Conservation (phyloP, 306 rosid species). For the Trichosanthes truncata region DNA sequence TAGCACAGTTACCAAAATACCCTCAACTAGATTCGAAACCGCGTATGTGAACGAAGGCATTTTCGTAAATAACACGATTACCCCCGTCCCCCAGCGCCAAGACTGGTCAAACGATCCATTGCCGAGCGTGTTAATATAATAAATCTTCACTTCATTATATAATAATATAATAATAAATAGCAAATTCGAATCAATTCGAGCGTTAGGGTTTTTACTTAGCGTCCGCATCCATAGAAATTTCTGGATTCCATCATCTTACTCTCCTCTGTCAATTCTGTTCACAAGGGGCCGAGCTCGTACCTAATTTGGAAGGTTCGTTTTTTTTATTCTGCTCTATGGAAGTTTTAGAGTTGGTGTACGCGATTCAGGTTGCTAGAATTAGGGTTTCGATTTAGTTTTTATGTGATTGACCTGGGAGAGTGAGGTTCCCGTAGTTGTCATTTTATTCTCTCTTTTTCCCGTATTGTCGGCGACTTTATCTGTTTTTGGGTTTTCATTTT, state of each 20-base stretch:
- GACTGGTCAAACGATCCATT: neutral
- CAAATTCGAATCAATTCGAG: slow-evolving; percentile 9
- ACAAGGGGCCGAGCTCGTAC: neutral
- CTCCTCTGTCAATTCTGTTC: neutral
- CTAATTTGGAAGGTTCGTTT: neutral
- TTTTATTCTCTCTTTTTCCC: neutral
- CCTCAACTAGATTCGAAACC: neutral
- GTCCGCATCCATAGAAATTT: slow-evolving; percentile 22
- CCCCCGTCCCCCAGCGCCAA: neutral
- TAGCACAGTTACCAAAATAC: neutral
- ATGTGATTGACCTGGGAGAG: neutral
- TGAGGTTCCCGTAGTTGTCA: neutral
- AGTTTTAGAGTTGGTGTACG: neutral
- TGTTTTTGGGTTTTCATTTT: neutral
- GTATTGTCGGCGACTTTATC: neutral
- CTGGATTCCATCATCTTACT: slow-evolving; percentile 4
- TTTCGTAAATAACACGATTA: neutral
- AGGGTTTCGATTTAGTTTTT: neutral
- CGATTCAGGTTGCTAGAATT: neutral
- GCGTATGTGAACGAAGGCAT: neutral
- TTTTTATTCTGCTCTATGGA: neutral
- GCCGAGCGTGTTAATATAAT: neutral
- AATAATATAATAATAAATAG: neutral
- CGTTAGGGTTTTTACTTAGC: slow-evolving; percentile 1
- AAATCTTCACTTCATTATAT: neutral